Percentiles rank a stretch among this genome's conserved stretches.
phyloP scores from a whole-genome alignment of 176 grass and related monocot genomes.

The Aegilops tauschii region DNA sequence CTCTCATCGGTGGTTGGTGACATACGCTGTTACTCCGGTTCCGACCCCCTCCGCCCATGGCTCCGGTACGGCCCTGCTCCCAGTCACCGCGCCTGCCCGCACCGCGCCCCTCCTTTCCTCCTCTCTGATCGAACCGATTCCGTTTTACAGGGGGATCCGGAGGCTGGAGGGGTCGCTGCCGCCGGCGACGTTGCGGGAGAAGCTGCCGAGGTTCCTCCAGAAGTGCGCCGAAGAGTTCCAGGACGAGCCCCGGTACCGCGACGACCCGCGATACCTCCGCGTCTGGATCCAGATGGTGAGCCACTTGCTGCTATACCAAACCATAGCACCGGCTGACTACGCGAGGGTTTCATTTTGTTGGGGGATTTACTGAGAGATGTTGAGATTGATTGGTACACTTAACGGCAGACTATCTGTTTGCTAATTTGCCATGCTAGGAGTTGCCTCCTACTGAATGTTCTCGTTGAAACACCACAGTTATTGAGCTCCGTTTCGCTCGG shows the following conservation, averaged over 20 bases:
- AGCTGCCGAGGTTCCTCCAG: conserved; percentile 90
- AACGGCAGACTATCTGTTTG: background rate
- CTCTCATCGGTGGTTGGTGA: conserved; percentile 60
- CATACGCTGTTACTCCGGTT: conserved; percentile 63
- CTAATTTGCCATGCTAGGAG: background rate
- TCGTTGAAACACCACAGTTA: background rate
- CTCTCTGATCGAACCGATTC: background rate
- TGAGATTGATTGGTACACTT: background rate
- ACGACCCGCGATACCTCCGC: conserved; percentile 71
- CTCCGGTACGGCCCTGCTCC: conserved; percentile 40
- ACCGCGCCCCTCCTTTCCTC: background rate
- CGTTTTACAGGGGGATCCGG: conserved; percentile 46
- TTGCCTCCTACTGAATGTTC: background rate
- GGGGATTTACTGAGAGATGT: background rate
- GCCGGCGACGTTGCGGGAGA: conserved; percentile 47
- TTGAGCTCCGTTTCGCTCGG: background rate
- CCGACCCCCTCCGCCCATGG: conserved; percentile 84
- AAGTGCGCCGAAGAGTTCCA: conserved; percentile 88
- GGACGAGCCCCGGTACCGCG: conserved; percentile 52
- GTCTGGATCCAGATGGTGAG: conserved; percentile 86
- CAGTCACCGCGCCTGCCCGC: background rate
- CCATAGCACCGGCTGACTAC: background rate
- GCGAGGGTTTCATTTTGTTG: background rate
- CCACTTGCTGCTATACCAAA: background rate
- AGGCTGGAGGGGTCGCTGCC: conserved; percentile 60